Base-by-base conservation (phyloP, 192 early-diverging fungal genomes). In the Backusella luteola region DNA sequence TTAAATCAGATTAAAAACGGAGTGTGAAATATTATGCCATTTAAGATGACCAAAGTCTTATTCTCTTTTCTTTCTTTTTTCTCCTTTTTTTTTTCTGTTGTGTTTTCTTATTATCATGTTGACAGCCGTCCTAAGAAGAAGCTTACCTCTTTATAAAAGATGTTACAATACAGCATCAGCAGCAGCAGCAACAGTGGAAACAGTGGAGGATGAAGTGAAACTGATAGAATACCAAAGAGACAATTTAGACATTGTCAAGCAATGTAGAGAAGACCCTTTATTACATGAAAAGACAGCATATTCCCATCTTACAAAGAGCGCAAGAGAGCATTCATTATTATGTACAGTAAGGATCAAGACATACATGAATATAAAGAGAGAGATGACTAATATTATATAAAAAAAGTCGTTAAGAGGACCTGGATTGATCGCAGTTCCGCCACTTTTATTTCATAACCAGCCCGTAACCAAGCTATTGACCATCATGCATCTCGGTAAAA, bases 401-500 rank as follows among this genome's bases (percentile, higher is more conserved):
- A 14, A 12, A 14, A 68, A 76, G 44, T 82, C 86, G 7, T 72
- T 92, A 12, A 72, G 80, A 42, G 91, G 89, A 4, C 87, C 87
- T 49, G 86, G 83, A 29, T 88, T 84, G 80, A 44, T 92, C 19
- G 81, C 82, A 9, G 73, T 88, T 14, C 17, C 63, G 5, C 91
- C 90, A 1, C 77, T 85, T 3, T 69, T 91, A 1, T 92, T 90
- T 75, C 85, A 84, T 71, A 83, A 83, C 69, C 76, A 80, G 23
- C 81, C 88, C 42, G 71, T 79, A 38, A 81, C 73, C 4, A 80
- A 89, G 76, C 73, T 85, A 21, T 39, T 85, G 2, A 79, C 73
- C 19, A 80, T 95, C 6, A 39, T 89, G 17, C 94, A 96, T 78
- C 69, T 95, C 26, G 95, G 95, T 15, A 85, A 83, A 15, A 76